A percentile compares a stretch with the other conserved stretches of the same genome.
phyloP scores from a whole-genome alignment of 176 grass and related monocot species.

The Carex scoparia region DNA sequence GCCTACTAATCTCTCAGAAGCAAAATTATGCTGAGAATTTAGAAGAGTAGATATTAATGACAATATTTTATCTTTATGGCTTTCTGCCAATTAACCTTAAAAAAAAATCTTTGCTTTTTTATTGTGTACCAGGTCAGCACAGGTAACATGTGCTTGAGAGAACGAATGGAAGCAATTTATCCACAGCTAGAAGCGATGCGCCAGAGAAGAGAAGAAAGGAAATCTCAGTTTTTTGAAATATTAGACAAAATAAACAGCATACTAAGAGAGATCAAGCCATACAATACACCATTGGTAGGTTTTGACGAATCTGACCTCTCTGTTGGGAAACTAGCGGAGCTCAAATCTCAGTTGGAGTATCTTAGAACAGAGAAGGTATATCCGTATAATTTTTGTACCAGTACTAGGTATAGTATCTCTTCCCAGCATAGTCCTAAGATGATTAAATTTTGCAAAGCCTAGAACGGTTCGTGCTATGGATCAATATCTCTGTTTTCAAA shows the following conservation, averaged over 20 bases:
- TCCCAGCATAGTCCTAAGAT: background rate
- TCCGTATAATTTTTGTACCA: background rate
- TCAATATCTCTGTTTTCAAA: no score
- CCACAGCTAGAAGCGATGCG: conserved; percentile 59
- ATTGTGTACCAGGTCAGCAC: conserved; percentile 5
- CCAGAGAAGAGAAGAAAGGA: conserved; percentile 38
- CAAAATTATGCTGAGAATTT: background rate
- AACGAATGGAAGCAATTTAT: conserved; percentile 48
- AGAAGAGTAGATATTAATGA: background rate
- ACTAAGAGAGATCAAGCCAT: conserved; percentile 42
- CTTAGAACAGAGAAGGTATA: conserved; percentile 67
- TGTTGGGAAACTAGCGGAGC: conserved; percentile 42
- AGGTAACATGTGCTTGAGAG: conserved; percentile 39
- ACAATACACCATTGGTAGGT: background rate
- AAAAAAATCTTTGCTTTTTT: background rate
- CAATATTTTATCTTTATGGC: background rate
- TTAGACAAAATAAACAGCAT: conserved; percentile 36
- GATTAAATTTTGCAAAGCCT: background rate
- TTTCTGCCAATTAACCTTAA: background rate
- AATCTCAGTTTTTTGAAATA: conserved; percentile 48
- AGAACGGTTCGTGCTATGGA: no score
- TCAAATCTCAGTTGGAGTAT: conserved; percentile 39
- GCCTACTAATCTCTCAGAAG: background rate
- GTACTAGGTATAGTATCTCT: background rate
- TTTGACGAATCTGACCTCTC: conserved; percentile 49